A percentile compares a stretch with the other conserved stretches of the same genome.
phyloP scores from a whole-genome alignment of 352 stramenopile genomes.

The Phytophthora cactorum region DNA sequence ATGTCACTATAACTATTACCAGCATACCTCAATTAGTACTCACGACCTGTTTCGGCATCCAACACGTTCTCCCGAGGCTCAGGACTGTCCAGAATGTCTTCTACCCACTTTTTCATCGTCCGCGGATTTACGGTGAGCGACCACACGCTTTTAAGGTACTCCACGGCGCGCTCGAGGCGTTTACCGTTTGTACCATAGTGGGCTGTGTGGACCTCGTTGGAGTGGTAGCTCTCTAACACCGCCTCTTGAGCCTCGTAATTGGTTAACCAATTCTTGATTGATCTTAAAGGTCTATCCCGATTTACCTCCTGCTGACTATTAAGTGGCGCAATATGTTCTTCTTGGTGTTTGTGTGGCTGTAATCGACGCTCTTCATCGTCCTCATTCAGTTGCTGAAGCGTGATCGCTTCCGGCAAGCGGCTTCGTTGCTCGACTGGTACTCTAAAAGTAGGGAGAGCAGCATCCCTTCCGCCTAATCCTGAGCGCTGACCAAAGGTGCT shows the following conservation, averaged over 20 bases:
- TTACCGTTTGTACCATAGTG: neutral
- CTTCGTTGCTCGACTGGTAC: too few relatives aligned
- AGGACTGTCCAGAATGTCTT: neutral
- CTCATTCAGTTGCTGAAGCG: too few relatives aligned
- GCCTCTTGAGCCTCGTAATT: neutral
- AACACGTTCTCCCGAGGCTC: neutral
- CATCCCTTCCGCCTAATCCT: too few relatives aligned
- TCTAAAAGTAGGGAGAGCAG: too few relatives aligned
- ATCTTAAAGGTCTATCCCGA: neutral
- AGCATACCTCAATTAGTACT: neutral
- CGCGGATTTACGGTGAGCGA: too few relatives aligned
- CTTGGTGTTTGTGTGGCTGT: too few relatives aligned
- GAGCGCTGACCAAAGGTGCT: too few relatives aligned
- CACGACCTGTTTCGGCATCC: neutral
- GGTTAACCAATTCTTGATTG: neutral
- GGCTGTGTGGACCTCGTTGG: neutral
- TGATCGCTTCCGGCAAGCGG: too few relatives aligned
- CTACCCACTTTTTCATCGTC: too few relatives aligned
- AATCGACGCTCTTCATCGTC: too few relatives aligned
- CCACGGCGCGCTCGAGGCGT: neutral
- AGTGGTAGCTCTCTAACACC: neutral
- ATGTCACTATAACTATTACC: too few relatives aligned
- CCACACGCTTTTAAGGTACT: too few relatives aligned
- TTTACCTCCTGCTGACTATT: neutral
- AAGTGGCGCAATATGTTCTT: neutral